Base-by-base conservation (phyloP, 306 rosid species). In the Prunus kanzakura region DNA sequence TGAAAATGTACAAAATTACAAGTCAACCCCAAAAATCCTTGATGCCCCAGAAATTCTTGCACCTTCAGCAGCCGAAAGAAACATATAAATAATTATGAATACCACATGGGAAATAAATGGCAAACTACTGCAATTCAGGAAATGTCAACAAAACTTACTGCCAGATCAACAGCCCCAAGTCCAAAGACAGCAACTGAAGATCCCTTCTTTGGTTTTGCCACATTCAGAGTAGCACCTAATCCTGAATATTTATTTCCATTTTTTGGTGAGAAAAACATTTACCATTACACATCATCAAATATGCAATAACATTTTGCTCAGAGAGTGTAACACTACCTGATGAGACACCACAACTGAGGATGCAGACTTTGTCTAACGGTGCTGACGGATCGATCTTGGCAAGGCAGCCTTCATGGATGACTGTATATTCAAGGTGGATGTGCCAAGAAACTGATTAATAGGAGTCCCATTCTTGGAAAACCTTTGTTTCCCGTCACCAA, bases 301-400 rank as follows among this genome's bases (percentile, higher is more conserved):
- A 25, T 25, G 27, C 27, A 25, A 25, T 25, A 25, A 25, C 27
- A 25, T 25, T 25, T 1, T 2, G 6, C 35, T 32, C 35, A 3
- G 35, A 32, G 27, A 25, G 35, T 32, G 6, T 5, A 25, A 38
- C 46, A 22, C 15, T 15, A 18, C 84, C 84, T 30, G 67, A 30
- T 5, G 89, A 69, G 79, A 82, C 70, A 23, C 87, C 86, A 32
- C 83, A 86, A 25, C 86, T 82, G 66, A 85, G 86, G 47, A 85
- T 35, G 68, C 86, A 85, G 19, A 82, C 86, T 82, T 76, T 79
- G 27, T 85, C 84, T 9, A 83, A 46, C 16, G 89, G 83, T 4
- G 89, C 87, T 10, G 23, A 11, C 0, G 87, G 83, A 54, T 83
- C 55, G 76, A 86, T 80, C 74, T 80, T 86, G 35, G 76, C 83